Conservation (phyloP, 83 land plant genomes). For the Diphasiastrum complanatum region DNA sequence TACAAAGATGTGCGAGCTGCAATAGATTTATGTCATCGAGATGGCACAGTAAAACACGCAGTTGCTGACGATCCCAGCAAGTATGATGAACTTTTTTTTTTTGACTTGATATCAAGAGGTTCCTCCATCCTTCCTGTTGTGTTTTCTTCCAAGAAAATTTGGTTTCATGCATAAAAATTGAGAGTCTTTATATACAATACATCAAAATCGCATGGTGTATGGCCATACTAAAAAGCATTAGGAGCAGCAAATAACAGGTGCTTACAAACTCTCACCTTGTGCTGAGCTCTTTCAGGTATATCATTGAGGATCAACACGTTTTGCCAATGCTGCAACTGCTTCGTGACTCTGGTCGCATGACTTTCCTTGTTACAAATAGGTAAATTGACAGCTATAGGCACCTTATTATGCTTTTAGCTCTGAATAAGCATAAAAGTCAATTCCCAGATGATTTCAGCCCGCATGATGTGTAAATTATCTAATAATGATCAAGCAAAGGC, state of each 20-base stretch:
- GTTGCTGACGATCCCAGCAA: slow-evolving; percentile 81
- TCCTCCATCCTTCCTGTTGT: neutral
- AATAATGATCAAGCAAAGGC: too few species aligned
- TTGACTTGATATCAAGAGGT: neutral
- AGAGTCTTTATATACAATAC: neutral
- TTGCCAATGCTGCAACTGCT: slow-evolving; percentile 96
- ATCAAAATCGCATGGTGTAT: too few species aligned
- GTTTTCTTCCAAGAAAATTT: too few species aligned
- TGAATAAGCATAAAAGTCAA: too few species aligned
- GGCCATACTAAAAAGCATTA: too few species aligned
- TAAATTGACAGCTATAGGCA: slow-evolving; percentile 15
- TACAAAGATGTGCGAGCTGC: slow-evolving; percentile 94
- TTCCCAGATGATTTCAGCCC: too few species aligned
- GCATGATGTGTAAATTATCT: too few species aligned
- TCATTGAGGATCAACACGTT: slow-evolving; percentile 63
- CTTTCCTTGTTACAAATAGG: slow-evolving; percentile 98
- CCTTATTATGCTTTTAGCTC: neutral
- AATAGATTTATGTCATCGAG: slow-evolving; percentile 94
- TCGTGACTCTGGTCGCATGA: slow-evolving; percentile 83
- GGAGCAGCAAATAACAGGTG: too few species aligned
- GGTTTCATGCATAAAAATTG: neutral
- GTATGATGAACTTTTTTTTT: slow-evolving; percentile 31
- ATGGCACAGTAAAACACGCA: slow-evolving; percentile 92
- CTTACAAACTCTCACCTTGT: too few species aligned
- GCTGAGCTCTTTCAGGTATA: slow-evolving; percentile 62